phyloP scores from a whole-genome alignment of 805 yeast species.

The Metschnikowia lachancei region DNA sequence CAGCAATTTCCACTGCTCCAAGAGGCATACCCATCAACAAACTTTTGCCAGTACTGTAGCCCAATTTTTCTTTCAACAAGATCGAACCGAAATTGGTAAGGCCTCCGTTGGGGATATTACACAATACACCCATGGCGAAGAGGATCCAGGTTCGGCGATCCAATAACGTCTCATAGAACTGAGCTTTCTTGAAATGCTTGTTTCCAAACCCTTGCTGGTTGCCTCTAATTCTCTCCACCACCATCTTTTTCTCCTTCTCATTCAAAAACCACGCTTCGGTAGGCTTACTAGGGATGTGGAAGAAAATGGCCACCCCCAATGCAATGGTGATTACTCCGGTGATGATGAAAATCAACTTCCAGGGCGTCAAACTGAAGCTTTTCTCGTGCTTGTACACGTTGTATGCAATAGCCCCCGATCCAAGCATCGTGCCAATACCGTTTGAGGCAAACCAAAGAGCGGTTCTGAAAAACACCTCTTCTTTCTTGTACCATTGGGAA shows the following conservation, averaged over 20 bases:
- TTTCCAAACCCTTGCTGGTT: conserved; percentile 46
- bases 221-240: conserved; percentile 20
- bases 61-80: conserved; percentile 42
- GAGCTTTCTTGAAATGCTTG: conserved; percentile 35
- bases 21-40: conserved; percentile 45
- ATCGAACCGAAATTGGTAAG: conserved; percentile 45
- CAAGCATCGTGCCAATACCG: conserved; percentile 29
- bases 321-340: conserved; percentile 31
- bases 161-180: conserved; percentile 35
- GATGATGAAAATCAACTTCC: conserved; percentile 34
- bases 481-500: conserved; percentile 52
- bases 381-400: conserved; percentile 44
- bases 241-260: conserved; percentile 28
- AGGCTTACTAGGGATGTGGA: conserved; percentile 36
- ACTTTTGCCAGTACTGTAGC: conserved; percentile 34
- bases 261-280: conserved; percentile 33
- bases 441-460: conserved; percentile 34
- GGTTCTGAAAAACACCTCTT: conserved; percentile 33
- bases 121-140: conserved; percentile 11
- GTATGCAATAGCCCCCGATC: conserved; percentile 48
- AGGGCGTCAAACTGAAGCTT: conserved; percentile 42
- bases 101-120: conserved; percentile 53
- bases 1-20: conserved; percentile 48
- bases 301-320: conserved; percentile 20
- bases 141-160: conserved; percentile 35